These are phyloP conservation scores for Stagonosporopsis vannaccii DNA, from an alignment of 2,329 filamentous ascomycete genomes.

Conservation along the genomic window DNA sequence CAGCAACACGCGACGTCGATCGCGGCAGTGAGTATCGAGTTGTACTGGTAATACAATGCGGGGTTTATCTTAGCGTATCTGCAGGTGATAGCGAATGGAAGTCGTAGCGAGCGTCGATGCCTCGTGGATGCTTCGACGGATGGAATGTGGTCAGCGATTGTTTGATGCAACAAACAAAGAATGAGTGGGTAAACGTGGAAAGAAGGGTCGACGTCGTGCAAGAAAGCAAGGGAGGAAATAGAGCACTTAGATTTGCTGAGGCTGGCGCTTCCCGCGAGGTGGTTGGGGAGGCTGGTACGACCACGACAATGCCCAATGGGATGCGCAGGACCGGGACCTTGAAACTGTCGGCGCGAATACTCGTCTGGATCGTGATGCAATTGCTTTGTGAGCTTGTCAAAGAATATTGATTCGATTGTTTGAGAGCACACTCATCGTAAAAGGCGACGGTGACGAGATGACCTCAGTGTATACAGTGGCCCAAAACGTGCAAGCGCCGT, in stretches of 20 bases:
- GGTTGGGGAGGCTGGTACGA: conserved; percentile 24
- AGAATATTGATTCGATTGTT: background rate
- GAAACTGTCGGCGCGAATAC: conserved; percentile 1
- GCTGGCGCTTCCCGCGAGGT: conserved; percentile 26
- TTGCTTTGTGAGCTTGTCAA: background rate
- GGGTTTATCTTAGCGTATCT: conserved; percentile 24
- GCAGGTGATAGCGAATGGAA: conserved; percentile 18
- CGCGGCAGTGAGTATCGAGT: conserved; percentile 1
- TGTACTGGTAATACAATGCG: conserved; percentile 13
- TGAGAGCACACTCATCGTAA: background rate
- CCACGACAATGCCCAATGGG: background rate
- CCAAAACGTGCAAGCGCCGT: background rate
- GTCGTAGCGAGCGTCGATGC: conserved; percentile 8
- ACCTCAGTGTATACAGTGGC: conserved; percentile 1
- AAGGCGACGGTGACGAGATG: background rate
- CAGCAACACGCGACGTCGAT: background rate
- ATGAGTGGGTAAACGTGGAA: conserved; percentile 10
- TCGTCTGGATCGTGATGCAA: background rate
- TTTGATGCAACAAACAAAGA: conserved; percentile 17
- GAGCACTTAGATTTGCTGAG: conserved; percentile 38
- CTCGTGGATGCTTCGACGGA: conserved; percentile 13
- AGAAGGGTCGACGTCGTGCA: conserved; percentile 22
- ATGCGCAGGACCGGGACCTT: background rate
- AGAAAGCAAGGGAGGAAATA: conserved; percentile 37
- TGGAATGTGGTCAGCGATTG: conserved; percentile 21